Percentiles rank a stretch among this genome's conserved stretches.
These are phyloP conservation scores for Tetradesmus obliquus DNA, from an alignment of 139 green algal species.

Conservation along the genomic window DNA sequence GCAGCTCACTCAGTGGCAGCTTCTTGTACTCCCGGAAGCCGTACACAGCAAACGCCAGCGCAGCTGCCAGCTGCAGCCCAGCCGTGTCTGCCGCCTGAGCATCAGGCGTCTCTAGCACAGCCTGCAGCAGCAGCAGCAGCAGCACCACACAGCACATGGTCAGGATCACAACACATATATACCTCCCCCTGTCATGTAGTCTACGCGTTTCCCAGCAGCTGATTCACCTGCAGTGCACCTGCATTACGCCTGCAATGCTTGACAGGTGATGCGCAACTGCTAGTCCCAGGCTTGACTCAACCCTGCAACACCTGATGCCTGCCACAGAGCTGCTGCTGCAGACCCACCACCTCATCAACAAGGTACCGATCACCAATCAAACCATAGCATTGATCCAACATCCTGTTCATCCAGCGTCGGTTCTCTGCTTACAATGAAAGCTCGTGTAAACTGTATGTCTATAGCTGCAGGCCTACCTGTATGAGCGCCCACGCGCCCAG, in stretches of 20 bases:
- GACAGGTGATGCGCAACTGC: too few relatives aligned
- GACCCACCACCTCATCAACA: too few relatives aligned
- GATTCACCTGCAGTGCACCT: too few relatives aligned
- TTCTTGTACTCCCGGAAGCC: constrained; percentile 82
- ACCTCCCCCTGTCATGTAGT: not conserved
- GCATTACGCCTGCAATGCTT: too few relatives aligned
- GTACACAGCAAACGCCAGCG: constrained; percentile 78
- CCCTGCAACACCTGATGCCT: too few relatives aligned
- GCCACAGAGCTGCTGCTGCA: too few relatives aligned
- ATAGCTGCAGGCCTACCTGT: constrained; percentile 44
- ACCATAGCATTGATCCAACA: too few relatives aligned
- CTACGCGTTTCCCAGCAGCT: too few relatives aligned
- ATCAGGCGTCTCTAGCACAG: constrained; percentile 64
- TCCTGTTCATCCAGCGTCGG: too few relatives aligned
- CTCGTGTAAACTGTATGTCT: not conserved
- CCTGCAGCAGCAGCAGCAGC: constrained; percentile 55
- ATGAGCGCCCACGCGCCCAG: constrained; percentile 66
- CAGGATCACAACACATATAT: not conserved
- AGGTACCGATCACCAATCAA: too few relatives aligned
- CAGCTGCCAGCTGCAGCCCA: constrained; percentile 83
- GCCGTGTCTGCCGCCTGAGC: constrained; percentile 72
- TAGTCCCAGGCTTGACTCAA: too few relatives aligned
- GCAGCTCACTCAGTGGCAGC: constrained; percentile 61
- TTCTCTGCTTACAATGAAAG: too few relatives aligned
- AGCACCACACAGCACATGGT: not conserved